Evolutionary conservation across 495 filamentous ascomycete species (phyloP).

Genomic region (Neurospora africana): DNA sequence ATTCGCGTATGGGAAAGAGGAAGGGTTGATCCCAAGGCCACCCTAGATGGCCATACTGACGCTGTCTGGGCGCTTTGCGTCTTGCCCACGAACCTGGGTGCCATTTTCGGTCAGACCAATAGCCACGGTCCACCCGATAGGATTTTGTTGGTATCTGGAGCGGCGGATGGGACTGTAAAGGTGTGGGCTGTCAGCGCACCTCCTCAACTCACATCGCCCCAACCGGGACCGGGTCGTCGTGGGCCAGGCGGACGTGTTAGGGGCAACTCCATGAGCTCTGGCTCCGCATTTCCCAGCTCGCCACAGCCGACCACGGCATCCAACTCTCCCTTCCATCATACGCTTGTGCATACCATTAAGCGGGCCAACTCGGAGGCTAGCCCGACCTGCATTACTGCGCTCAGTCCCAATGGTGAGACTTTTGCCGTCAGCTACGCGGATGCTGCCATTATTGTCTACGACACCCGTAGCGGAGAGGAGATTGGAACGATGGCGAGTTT

Average conservation of each 20-base stretch:
- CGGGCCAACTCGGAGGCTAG: slow-evolving; percentile 58
- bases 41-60: slow-evolving; percentile 87
- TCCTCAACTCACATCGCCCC: slow-evolving; percentile 71
- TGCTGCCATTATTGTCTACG: slow-evolving; percentile 80
- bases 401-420: slow-evolving; percentile 75
- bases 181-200: slow-evolving; percentile 94
- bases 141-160: slow-evolving; percentile 81
- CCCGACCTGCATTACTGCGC: slow-evolving; percentile 83
- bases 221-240: slow-evolving; percentile 45
- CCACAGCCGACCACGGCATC: slow-evolving; percentile 78
- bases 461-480: slow-evolving; percentile 85
- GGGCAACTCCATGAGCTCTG: slow-evolving; percentile 82
- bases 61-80: slow-evolving; percentile 94
- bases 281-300: slow-evolving; percentile 77
- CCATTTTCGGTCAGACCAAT: slow-evolving; percentile 61
- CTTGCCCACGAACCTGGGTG: slow-evolving; percentile 70
- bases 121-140: slow-evolving; percentile 69
- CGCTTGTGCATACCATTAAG: slow-evolving; percentile 73
- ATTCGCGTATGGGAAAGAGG: slow-evolving; percentile 92
- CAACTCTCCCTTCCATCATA: slow-evolving; percentile 46
- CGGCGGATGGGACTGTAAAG: slow-evolving; percentile 83
- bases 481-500: slow-evolving; percentile 81
- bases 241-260: slow-evolving; percentile 72
- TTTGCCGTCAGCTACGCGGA: slow-evolving; percentile 92
- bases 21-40: slow-evolving; percentile 88